These are phyloP conservation scores for Fusarium stilboides DNA, from an alignment of 2,329 filamentous ascomycete genomes.

Conservation along the genomic window DNA sequence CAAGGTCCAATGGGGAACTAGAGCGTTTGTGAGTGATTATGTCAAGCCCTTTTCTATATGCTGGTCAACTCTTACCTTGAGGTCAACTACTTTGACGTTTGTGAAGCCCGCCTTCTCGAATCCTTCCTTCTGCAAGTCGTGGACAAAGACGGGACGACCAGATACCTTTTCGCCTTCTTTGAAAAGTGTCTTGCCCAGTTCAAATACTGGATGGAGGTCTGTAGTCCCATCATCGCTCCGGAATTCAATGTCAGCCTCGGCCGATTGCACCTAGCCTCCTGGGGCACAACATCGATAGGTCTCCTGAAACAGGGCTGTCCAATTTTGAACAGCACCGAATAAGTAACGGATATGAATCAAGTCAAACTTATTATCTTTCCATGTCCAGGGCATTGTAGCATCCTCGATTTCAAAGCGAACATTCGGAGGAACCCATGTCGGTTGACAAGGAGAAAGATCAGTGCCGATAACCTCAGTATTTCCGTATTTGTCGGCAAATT, in stretches of 20 bases:
- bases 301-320: slow-evolving; percentile 5
- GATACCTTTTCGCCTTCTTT: neutral
- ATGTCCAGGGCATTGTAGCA: slow-evolving; percentile 5
- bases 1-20: slow-evolving; percentile 17
- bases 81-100: neutral
- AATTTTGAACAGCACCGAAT: slow-evolving; percentile 8
- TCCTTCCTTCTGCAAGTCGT: slow-evolving; percentile 1
- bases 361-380: slow-evolving; percentile 1
- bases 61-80: neutral
- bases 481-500: slow-evolving; percentile 4
- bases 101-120: slow-evolving; percentile 7
- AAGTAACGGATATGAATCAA: slow-evolving; percentile 14
- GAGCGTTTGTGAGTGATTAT: neutral
- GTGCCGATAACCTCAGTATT: slow-evolving; percentile 8
- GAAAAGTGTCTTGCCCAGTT: neutral
- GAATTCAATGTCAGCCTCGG: slow-evolving; percentile 7
- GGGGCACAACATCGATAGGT: slow-evolving; percentile 9
- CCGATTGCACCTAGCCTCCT: slow-evolving; percentile 7
- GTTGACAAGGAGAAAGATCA: slow-evolving; percentile 8
- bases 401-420: slow-evolving; percentile 12
- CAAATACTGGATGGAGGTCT: neutral
- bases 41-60: neutral
- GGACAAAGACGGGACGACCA: slow-evolving; percentile 2
- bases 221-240: neutral
- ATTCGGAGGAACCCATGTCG: slow-evolving; percentile 8